Evolutionary conservation across 768 basidiomycete genomes (phyloP).

Genomic region (Cyclocybe aegerita): DNA sequence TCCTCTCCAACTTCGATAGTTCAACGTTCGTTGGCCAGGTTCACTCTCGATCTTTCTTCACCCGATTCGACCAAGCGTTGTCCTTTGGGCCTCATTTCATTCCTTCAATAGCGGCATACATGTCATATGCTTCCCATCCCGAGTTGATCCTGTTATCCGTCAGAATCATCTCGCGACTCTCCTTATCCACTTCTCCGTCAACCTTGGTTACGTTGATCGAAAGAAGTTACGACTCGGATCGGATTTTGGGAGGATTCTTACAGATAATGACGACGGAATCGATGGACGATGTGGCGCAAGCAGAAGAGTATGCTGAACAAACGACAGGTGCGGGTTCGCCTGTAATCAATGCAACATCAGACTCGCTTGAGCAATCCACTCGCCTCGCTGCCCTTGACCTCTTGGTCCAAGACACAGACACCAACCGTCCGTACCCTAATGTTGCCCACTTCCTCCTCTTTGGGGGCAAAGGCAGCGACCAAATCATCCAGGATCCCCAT

Average conservation of each 20-base stretch:
- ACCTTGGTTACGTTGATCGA: constrained; percentile 79
- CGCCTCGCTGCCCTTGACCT: constrained; percentile 78
- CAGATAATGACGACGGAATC: constrained; percentile 63
- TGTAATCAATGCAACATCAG: constrained; percentile 43
- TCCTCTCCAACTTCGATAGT: constrained; percentile 61
- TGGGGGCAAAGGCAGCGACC: constrained; percentile 55
- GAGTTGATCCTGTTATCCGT: constrained; percentile 77
- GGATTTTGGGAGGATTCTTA: constrained; percentile 80
- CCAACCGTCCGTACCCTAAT: constrained; percentile 68
- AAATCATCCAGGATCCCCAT: constrained; percentile 76
- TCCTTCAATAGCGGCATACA: constrained; percentile 81
- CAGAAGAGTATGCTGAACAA: constrained; percentile 61
- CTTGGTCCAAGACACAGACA: constrained; percentile 74
- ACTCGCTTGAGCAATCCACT: constrained; percentile 64
- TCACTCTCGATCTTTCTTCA: constrained; percentile 69
- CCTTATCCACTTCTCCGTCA: constrained; percentile 64
- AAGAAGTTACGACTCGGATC: constrained; percentile 79
- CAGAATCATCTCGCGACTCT: constrained; percentile 70
- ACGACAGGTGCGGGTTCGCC: constrained; percentile 75
- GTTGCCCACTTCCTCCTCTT: constrained; percentile 87
- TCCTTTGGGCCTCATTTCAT: constrained; percentile 70
- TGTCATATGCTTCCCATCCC: constrained; percentile 66
- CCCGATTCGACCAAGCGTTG: constrained; percentile 71
- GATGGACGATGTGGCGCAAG: constrained; percentile 54
- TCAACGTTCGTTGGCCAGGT: constrained; percentile 51